Base-by-base conservation (phyloP, 2,329 filamentous ascomycete genomes). In the Didymella exigua region DNA sequence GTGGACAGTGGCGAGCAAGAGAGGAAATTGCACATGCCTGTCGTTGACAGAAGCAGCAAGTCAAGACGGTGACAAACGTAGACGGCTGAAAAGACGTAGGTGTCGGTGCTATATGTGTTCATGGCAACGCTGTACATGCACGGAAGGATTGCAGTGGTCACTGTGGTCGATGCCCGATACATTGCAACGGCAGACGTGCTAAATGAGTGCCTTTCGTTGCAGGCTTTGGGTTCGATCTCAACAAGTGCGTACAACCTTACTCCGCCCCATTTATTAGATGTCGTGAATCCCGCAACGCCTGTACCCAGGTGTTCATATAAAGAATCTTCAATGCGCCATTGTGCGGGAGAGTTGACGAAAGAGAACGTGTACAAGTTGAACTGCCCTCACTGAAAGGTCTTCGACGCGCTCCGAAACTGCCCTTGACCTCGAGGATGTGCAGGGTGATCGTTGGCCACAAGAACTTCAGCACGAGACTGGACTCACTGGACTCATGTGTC, bases 401-500 rank as follows among this genome's bases (percentile, higher is more conserved):
- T 7, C 2, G 14, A 38, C 26, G 24, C 13, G 9, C 34, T 47
- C 24, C 10, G 10, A 16, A 18, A 18, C n/a, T 19, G 31, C 31
- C 16, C 11, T 16, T 1, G 11, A 27, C 16, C 44, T 29, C 31
- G 31, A 4, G 16, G 33, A 36, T 2, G 8, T 0, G 4, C 33
- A 36, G 10, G 9, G 18, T 21, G 18, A 10, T 36, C 9, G 16
- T 16, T 4, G n/a, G 29, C n/a, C 21, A 10, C n/a, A n/a, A 21
- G 8, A 13, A 10, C 7, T 18, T 10, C 18, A 11, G 21, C 2
- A 18, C 24, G 9, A 10, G 2, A 24, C 19, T 21, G 21, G 23
- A 29, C 23, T 31, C 50, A 24, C 19, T 21, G 21, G 23, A 29
- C 23, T 31, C 50, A 70, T 14, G 53, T 29, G 45, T 70, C 58